Evolutionary conservation across 768 basidiomycete species (phyloP), one percentile per base, ranked within the genome.

Genomic region (Phallus indusiatus): DNA sequence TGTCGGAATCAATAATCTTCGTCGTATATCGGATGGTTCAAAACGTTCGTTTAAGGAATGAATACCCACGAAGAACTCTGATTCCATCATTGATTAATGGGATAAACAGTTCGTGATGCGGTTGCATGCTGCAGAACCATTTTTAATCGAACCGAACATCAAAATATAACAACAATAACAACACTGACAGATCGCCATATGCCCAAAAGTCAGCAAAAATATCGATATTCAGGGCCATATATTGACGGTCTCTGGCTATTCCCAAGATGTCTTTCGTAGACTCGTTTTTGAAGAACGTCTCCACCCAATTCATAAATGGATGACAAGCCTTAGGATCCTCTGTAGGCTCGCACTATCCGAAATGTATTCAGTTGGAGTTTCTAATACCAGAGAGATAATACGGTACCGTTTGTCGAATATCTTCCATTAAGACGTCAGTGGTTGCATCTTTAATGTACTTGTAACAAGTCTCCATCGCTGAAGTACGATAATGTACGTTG

Each of bases 61-160:
- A 36, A 47, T n/a, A 24, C 63, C 34, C 35, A 64, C 63, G 63
- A 11, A 64, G 53, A 18, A 64, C 20, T 18, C 69, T 64, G 48
- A 72, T 68, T 6, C 71, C 68, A 47, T 67, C 66, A 1, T 59
- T 18, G 16, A 70, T 65, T 24, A 72, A 61, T 1, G 68, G 69
- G 22, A 51, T 58, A 49, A 68, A 69, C 1, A 71, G 56, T 2
- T 64, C 59, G 53, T 70, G 56, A 20, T 62, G 42, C 8, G 60
- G 64, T 20, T 63, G 60, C 22, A 66, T 28, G 50, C 67, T 63
- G 54, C 20, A 33, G 5, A 14, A 24, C 11, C 10, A 20, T 21
- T 4, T 16, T 11, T 21, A 5, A n/a, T 59, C 37, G 12, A 22
- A 46, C 5, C n/a, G 16, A 22, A 33, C n/a, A n/a, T n/a, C n/a